These are phyloP conservation scores for Aureobasidium melanogenum DNA, from an alignment of 2,329 filamentous ascomycete genomes.

Conservation along the genomic window DNA sequence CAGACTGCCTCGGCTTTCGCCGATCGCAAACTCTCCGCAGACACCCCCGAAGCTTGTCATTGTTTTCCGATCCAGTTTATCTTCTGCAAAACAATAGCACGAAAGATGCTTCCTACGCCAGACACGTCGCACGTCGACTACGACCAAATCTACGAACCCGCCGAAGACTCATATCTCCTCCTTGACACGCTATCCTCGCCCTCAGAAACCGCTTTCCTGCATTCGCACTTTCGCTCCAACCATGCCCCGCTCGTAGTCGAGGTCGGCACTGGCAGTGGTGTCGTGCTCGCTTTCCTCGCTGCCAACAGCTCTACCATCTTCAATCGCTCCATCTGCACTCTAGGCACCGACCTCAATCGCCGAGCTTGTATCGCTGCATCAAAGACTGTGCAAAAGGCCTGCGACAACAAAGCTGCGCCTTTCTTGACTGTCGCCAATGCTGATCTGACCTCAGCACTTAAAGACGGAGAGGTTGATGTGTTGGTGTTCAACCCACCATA, in stretches of 20 bases:
- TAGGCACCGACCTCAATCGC: conserved; percentile 76
- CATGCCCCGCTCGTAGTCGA: conserved; percentile 61
- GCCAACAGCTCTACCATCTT: conserved; percentile 68
- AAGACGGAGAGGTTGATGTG: conserved; percentile 59
- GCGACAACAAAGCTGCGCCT: conserved; percentile 13
- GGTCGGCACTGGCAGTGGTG: conserved; percentile 82
- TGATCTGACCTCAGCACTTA: conserved; percentile 59
- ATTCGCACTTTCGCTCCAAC: conserved; percentile 45
- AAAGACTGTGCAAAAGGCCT: conserved; percentile 48
- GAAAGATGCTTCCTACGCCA: conserved; percentile 81
- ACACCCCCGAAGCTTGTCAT: background rate
- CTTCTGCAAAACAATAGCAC: background rate
- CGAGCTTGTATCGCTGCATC: conserved; percentile 71
- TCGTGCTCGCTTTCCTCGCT: conserved; percentile 81
- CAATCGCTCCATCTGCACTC: conserved; percentile 59
- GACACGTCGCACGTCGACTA: conserved; percentile 87
- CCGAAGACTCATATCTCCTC: conserved; percentile 91
- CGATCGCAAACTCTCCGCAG: conserved; percentile 4
- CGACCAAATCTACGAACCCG: conserved; percentile 83
- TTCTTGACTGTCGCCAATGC: conserved; percentile 61
- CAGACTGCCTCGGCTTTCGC: background rate
- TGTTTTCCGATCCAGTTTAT: background rate
- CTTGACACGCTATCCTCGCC: conserved; percentile 78
- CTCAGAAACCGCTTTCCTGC: conserved; percentile 61
- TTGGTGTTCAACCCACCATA: conserved; percentile 97